Evolutionary conservation across 495 filamentous ascomycete genomes (phyloP).

Genomic region (Penicillium subrubescens): DNA sequence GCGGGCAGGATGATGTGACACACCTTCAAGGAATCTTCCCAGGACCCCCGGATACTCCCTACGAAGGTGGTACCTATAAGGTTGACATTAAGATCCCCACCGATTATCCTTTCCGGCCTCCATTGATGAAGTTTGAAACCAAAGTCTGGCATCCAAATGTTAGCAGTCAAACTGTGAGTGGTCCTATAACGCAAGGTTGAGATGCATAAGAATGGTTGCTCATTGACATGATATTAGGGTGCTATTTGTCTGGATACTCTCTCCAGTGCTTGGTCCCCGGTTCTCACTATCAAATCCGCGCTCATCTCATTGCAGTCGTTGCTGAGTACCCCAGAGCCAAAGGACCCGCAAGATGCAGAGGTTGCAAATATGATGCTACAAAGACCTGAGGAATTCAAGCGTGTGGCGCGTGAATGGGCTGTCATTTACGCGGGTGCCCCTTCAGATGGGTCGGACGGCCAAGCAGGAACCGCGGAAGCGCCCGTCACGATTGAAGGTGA

Average conservation of each 20-base stretch:
- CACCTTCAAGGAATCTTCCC: constrained; percentile 82
- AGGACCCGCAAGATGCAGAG: constrained; percentile 95
- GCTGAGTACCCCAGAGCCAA: constrained; percentile 90
- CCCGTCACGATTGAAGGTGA: constrained; percentile 37
- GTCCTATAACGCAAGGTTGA: not conserved
- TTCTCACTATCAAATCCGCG: constrained; percentile 93
- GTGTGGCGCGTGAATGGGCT: constrained; percentile 88
- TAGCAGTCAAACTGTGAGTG: constrained; percentile 86
- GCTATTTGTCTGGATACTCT: constrained; percentile 98
- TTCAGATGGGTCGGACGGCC: constrained; percentile 45
- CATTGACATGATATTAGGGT: constrained; percentile 56
- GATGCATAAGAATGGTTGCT: not conserved
- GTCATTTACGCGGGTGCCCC: constrained; percentile 81
- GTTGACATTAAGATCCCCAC: constrained; percentile 86
- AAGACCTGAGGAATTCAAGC: constrained; percentile 75
- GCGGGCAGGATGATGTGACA: constrained; percentile 70
- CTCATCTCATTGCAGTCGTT: constrained; percentile 91
- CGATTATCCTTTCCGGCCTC: constrained; percentile 93
- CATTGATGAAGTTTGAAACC: constrained; percentile 90
- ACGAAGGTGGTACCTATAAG: constrained; percentile 81
- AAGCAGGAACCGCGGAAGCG: constrained; percentile 44
- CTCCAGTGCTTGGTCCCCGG: constrained; percentile 86
- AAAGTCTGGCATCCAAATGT: constrained; percentile 99
- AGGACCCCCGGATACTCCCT: constrained; percentile 91
- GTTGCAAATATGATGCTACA: constrained; percentile 89